Evolutionary conservation across 345 rosid genomes (phyloP), one percentile per base, ranked within the genome.

Genomic region (Salix suchowensis): DNA sequence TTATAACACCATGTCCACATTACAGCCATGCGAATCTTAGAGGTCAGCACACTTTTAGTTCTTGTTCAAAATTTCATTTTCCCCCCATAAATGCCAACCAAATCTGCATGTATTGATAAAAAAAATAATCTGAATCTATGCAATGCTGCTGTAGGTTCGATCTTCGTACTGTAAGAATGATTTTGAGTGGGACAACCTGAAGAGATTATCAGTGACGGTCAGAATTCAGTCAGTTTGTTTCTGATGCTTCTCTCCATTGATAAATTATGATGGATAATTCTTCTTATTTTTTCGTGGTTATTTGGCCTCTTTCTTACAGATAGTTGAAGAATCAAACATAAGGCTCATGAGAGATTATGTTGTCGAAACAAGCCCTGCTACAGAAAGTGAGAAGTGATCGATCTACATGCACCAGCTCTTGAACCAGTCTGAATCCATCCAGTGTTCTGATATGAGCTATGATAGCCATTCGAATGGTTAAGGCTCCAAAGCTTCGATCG

Each of bases 181-280:
- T 84, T 94, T 94, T 21, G 97, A 92, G 82, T 88, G 97, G 97
- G 97, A 90, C 76, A 92, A 92, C 77, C 44, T 91, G 79, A 72
- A 86, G 75, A 86, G 87, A 32, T 80, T 94, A 28, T 80, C 92
- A 68, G 61, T 80, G 48, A 83, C 90, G 91, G 97, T 91, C 52
- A 76, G 72, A 23, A 23, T 75, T 69, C 66, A 36, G 66, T 4
- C 28, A 4, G 32, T 40, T 21, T 10, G 2, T 50, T 28, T 48
- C 24, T 18, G 40, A 1, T 50, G 32, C 34, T 11, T 6, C 54
- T 32, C 6, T 11, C 46, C 4, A 60, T 50, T 24, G 10, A 61
- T 7, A 52, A 19, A 32, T 66, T 16, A 32, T 21, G 15, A 19
- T 23, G n/a, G 75, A 44, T 39, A 19, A 10, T 12, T 40, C 3